Conservation (phyloP, 176 grass and related monocot genomes). For the Echinochloa phyllopogon region DNA sequence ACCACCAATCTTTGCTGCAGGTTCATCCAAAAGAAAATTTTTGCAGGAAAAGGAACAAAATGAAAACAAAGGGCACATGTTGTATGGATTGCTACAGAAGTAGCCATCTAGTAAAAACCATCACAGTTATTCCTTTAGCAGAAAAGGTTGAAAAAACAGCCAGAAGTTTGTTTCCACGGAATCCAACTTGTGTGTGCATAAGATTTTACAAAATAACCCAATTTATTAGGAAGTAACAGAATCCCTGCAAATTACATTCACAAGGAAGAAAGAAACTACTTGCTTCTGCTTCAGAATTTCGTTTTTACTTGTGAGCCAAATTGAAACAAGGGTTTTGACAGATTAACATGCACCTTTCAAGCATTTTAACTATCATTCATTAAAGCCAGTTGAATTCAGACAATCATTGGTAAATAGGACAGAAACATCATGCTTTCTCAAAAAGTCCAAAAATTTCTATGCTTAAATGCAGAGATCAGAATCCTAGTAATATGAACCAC, state of each 20-base stretch:
- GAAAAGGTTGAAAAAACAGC: not conserved
- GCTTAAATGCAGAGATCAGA: not conserved
- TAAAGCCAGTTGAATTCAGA: not conserved
- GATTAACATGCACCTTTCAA: not conserved
- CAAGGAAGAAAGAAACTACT: not conserved
- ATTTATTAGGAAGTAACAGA: not conserved
- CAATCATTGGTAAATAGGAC: not conserved
- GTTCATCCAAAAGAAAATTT: not conserved
- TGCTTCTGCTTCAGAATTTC: constrained; percentile 17
- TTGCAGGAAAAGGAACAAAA: not conserved
- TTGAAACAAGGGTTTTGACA: not conserved
- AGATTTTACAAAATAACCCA: not conserved
- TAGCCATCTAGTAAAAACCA: constrained; percentile 10
- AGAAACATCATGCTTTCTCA: not conserved
- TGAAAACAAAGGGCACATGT: not conserved
- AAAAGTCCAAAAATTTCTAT: not conserved
- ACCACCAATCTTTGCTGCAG: not conserved
- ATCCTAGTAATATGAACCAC: not conserved
- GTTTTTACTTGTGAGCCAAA: not conserved
- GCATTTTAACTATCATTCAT: not conserved
- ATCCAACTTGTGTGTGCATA: not conserved
- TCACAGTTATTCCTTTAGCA: not conserved
- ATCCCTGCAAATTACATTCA: not conserved
- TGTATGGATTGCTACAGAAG: not conserved
- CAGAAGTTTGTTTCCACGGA: not conserved